These are phyloP conservation scores for Penicillium sp. DNA, from an alignment of 2,329 filamentous ascomycete genomes.

Conservation along the genomic window DNA sequence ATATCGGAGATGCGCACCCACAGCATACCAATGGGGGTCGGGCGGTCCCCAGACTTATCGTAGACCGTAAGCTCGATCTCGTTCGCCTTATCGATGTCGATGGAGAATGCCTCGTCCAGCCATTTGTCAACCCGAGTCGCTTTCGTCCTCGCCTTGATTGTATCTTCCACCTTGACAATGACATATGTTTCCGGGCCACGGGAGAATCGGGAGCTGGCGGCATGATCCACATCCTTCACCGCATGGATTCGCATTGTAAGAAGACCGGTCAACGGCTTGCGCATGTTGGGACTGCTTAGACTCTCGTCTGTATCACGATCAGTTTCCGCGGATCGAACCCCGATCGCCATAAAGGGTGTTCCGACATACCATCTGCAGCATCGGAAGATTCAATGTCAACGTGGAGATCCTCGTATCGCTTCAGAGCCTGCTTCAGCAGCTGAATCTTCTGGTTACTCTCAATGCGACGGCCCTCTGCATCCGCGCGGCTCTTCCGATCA, in stretches of 20 bases:
- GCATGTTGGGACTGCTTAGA: slow-evolving; percentile 88
- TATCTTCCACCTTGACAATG: slow-evolving; percentile 94
- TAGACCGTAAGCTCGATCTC: slow-evolving; percentile 98
- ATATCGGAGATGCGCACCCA: slow-evolving; percentile 98
- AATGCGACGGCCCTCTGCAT: slow-evolving; percentile 82
- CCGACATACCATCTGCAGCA: slow-evolving; percentile 70
- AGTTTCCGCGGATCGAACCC: slow-evolving; percentile 19
- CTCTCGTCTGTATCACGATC: slow-evolving; percentile 71
- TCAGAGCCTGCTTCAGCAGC: slow-evolving; percentile 89
- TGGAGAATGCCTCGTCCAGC: slow-evolving; percentile 85
- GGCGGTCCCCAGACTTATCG: slow-evolving; percentile 87
- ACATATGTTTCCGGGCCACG: slow-evolving; percentile 93
- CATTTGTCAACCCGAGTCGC: slow-evolving; percentile 83
- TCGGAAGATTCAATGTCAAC: slow-evolving; percentile 84
- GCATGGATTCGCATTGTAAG: slow-evolving; percentile 81
- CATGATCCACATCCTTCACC: slow-evolving; percentile 93
- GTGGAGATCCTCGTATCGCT: slow-evolving; percentile 95
- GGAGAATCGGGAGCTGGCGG: slow-evolving; percentile 76
- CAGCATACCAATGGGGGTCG: slow-evolving; percentile 87
- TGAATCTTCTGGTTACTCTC: slow-evolving; percentile 99
- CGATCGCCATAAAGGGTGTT: too few species aligned
- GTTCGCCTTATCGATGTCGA: slow-evolving; percentile 97
- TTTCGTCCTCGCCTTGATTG: slow-evolving; percentile 82
- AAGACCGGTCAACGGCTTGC: slow-evolving; percentile 92
- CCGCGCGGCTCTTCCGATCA: slow-evolving; percentile 89